A percentile compares a stretch with the other conserved stretches of the same genome.
phyloP scores from a whole-genome alignment of 2,329 filamentous ascomycete species.

The Talaromyces albobiverticillius region DNA sequence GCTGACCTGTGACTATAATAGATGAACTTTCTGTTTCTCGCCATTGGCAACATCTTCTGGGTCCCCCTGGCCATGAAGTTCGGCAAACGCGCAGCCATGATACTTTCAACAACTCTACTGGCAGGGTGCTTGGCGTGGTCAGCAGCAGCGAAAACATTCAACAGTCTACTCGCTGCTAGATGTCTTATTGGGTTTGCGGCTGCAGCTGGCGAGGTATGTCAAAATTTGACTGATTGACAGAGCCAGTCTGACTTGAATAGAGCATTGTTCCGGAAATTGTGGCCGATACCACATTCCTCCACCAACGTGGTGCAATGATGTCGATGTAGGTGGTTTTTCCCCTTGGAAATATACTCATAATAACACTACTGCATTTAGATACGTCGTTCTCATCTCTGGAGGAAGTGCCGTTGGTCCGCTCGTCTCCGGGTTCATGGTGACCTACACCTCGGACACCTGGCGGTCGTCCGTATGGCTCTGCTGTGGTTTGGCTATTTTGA shows the following conservation, averaged over 20 bases:
- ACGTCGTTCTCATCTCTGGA: too few relatives aligned
- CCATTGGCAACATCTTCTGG: slow-evolving; percentile 31
- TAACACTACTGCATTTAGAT: neutral
- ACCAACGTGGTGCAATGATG: slow-evolving; percentile 6
- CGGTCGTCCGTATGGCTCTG: too few relatives aligned
- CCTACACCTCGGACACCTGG: too few relatives aligned
- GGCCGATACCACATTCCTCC: neutral
- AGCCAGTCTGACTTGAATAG: too few relatives aligned
- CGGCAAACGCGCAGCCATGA: slow-evolving; percentile 27
- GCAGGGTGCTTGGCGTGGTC: neutral
- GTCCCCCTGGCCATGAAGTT: slow-evolving; percentile 35
- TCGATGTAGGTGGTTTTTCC: neutral
- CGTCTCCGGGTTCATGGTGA: too few relatives aligned
- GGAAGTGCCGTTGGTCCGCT: too few relatives aligned
- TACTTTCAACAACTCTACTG: neutral
- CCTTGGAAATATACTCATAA: neutral
- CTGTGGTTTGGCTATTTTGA: too few relatives aligned
- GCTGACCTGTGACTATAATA: neutral
- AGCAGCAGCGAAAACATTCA: neutral
- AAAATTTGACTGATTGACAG: too few relatives aligned
- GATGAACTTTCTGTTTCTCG: neutral
- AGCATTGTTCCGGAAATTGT: slow-evolving; percentile 6
- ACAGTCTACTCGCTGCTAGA: slow-evolving; percentile 4
- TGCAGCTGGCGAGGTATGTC: neutral
- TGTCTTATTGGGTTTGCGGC: slow-evolving; percentile 1